A percentile compares a stretch with the other conserved stretches of the same genome.
Conservation (phyloP, 257 asterid species). For the Nicotiana knightiana region DNA sequence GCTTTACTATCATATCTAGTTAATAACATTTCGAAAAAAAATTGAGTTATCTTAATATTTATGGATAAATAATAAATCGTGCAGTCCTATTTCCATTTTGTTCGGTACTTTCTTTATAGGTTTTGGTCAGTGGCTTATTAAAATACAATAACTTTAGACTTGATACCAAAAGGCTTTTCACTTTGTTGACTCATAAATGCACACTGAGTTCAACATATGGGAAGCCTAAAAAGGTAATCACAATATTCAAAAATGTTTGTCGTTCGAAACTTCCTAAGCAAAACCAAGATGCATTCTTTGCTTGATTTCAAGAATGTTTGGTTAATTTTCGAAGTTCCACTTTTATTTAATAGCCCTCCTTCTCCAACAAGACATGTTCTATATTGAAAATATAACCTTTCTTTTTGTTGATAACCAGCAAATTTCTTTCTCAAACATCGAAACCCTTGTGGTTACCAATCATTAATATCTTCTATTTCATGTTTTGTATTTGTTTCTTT, state of each 20-base stretch:
- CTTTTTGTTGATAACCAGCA: background rate
- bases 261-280: background rate
- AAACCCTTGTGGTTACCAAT: background rate
- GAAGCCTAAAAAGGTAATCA: constrained; percentile 8
- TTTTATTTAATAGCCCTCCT: background rate
- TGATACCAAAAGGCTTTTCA: background rate
- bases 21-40: no score
- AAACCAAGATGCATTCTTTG: constrained; percentile 2
- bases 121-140: no score
- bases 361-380: background rate
- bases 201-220: constrained; percentile 11
- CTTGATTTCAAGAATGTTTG: constrained; percentile 16
- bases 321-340: background rate
- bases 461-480: background rate
- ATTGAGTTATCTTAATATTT: no score
- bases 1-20: background rate
- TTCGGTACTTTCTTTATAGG: no score
- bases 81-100: no score
- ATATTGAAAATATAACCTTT: background rate
- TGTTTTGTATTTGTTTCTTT: background rate
- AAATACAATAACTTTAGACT: no score
- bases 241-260: constrained; percentile 19
- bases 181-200: constrained; percentile 22
- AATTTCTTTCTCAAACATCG: background rate
- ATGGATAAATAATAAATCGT: no score